A percentile compares a stretch with the other conserved stretches of the same genome.
Evolutionary conservation across 495 filamentous ascomycete genomes (phyloP).

Genomic region (Annulohypoxylon moriforme): DNA sequence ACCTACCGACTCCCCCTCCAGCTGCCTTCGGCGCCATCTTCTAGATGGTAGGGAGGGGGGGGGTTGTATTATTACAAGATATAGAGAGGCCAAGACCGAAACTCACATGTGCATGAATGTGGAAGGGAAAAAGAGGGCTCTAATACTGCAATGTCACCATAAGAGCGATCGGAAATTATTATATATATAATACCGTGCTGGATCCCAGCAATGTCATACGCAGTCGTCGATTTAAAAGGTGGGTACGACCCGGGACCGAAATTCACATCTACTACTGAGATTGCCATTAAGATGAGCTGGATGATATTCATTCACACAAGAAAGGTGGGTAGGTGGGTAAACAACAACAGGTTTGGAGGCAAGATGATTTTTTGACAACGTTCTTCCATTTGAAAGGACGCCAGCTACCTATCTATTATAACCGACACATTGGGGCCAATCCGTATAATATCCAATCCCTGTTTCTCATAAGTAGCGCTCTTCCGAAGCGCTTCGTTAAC

Average conservation of each 20-base stretch:
- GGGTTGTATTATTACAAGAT: background rate
- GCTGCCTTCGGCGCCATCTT: no score
- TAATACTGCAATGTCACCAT: background rate
- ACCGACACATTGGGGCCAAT: conserved; percentile 14
- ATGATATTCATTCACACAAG: background rate
- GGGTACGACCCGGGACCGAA: background rate
- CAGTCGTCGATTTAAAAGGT: background rate
- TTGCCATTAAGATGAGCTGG: background rate
- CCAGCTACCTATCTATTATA: conserved; percentile 36
- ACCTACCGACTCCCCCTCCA: background rate
- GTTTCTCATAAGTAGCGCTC: conserved; percentile 34
- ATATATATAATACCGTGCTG: background rate
- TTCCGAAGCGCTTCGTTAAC: conserved; percentile 38
- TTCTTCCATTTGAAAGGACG: conserved; percentile 22
- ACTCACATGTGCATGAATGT: conserved; percentile 28
- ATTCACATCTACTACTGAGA: background rate
- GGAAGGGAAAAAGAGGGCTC: no score
- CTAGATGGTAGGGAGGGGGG: no score
- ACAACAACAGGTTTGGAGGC: background rate
- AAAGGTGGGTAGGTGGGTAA: background rate
- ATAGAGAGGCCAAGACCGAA: conserved; percentile 23
- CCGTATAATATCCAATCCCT: conserved; percentile 1
- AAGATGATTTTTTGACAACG: background rate
- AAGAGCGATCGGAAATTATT: conserved; percentile 3
- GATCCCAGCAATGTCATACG: background rate